A percentile compares a stretch with the other conserved stretches of the same genome.
Conservation (phyloP, 352 stramenopile genomes). For the Pythium angustatum region DNA sequence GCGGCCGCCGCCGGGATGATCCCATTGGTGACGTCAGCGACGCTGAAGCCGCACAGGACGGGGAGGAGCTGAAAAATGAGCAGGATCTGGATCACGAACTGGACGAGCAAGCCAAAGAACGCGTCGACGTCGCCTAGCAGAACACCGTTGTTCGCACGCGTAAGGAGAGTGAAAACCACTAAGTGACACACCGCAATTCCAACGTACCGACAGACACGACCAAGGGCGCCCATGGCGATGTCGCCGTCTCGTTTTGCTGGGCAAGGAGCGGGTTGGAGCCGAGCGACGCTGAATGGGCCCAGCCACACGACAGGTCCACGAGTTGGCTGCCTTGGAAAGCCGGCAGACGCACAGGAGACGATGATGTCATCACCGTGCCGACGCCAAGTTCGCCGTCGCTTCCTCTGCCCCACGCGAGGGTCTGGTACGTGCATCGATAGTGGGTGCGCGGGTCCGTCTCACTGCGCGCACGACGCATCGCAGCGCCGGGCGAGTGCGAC, state of each 20-base stretch:
- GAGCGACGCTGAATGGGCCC: conserved; percentile 34
- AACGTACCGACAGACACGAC: conserved; percentile 23
- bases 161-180: too few species aligned
- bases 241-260: conserved; percentile 11
- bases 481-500: neutral
- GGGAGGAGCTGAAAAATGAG: conserved; percentile 37
- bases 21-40: conserved; percentile 18
- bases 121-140: conserved; percentile 37
- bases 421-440: conserved; percentile 27
- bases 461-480: conserved; percentile 16
- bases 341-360: conserved; percentile 10
- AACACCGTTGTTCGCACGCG: neutral
- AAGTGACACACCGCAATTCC: too few species aligned
- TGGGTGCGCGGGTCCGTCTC: conserved; percentile 22
- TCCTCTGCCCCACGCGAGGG: conserved; percentile 39
- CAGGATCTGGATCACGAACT: conserved; percentile 44
- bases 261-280: conserved; percentile 16
- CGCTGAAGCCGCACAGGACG: conserved; percentile 32
- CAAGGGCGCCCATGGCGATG: conserved; percentile 9
- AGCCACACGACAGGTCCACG: conserved; percentile 33
- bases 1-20: conserved; percentile 37
- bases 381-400: conserved; percentile 44
- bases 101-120: conserved; percentile 41
- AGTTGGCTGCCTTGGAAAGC: conserved; percentile 24
- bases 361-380: conserved; percentile 28